These are phyloP conservation scores for Dactylis glomerata DNA, from an alignment of 176 grass and related monocot species.

Conservation along the genomic window DNA sequence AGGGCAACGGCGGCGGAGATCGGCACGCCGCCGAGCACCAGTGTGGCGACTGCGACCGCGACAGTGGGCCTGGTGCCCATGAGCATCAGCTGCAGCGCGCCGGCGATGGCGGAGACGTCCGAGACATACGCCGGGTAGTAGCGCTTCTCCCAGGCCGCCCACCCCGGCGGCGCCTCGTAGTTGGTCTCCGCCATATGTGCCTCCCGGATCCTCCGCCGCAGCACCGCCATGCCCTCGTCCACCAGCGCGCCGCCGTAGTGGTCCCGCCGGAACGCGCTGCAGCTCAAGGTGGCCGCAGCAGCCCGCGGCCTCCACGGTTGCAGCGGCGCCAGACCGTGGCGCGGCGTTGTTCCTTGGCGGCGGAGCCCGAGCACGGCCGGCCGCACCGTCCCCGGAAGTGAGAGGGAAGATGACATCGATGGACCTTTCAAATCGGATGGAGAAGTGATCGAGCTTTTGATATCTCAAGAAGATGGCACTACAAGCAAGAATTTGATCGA, in stretches of 20 bases:
- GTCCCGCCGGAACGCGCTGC: conserved; percentile 11
- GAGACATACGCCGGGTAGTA: conserved; percentile 63
- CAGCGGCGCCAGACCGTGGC: neutral
- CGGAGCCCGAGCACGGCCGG: neutral
- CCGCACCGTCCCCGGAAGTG: neutral
- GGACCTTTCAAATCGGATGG: too few relatives aligned
- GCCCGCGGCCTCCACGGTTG: neutral
- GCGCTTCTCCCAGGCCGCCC: conserved; percentile 70
- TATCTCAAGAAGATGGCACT: too few relatives aligned
- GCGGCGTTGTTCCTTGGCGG: neutral
- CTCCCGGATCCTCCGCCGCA: conserved; percentile 48
- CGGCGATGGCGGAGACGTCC: conserved; percentile 42
- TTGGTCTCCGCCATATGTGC: conserved; percentile 53
- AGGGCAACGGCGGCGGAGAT: conserved; percentile 35
- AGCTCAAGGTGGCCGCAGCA: neutral
- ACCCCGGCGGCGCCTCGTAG: conserved; percentile 49
- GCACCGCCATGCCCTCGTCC: conserved; percentile 65
- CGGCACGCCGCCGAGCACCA: conserved; percentile 49
- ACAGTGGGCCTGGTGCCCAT: conserved; percentile 52
- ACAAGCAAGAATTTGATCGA: too few relatives aligned
- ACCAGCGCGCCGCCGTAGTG: conserved; percentile 45
- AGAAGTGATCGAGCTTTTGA: too few relatives aligned
- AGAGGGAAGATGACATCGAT: too few relatives aligned
- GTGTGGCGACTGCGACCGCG: conserved; percentile 21
- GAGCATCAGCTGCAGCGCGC: conserved; percentile 52